Evolutionary conservation across 2,329 filamentous ascomycete genomes (phyloP).

Genomic region (Penicillium hesseltinei): DNA sequence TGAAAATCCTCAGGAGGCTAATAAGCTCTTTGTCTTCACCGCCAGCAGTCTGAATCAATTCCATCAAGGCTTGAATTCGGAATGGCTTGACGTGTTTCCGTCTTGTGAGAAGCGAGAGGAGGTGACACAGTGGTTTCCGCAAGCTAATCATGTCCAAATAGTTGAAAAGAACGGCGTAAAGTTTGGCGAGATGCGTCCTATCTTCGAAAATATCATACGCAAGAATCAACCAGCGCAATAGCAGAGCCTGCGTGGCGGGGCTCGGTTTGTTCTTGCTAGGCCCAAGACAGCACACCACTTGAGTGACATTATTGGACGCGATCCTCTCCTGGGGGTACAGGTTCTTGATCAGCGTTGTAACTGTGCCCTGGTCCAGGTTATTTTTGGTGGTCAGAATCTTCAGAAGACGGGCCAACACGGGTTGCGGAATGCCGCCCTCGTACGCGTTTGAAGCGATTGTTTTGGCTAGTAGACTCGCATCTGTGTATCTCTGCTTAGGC

Average conservation of each 20-base stretch:
- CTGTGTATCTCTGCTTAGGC: slow-evolving; percentile 63
- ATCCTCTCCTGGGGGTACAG: slow-evolving; percentile 71
- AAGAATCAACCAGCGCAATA: slow-evolving; percentile 77
- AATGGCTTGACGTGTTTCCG: slow-evolving; percentile 81
- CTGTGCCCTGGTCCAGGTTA: slow-evolving; percentile 72
- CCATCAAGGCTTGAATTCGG: slow-evolving; percentile 70
- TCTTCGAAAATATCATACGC: slow-evolving; percentile 70
- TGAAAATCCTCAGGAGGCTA: slow-evolving; percentile 76
- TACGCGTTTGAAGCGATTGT: slow-evolving; percentile 63
- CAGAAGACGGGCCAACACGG: slow-evolving; percentile 62
- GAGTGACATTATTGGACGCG: slow-evolving; percentile 59
- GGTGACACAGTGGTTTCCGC: slow-evolving; percentile 68
- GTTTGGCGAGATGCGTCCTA: slow-evolving; percentile 60
- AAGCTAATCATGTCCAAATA: slow-evolving; percentile 77
- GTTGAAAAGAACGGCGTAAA: slow-evolving; percentile 77
- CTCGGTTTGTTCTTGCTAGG: slow-evolving; percentile 74
- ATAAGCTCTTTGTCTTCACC: slow-evolving; percentile 73
- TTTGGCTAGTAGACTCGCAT: slow-evolving; percentile 64
- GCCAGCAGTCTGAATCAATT: slow-evolving; percentile 47
- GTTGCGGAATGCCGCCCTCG: slow-evolving; percentile 63
- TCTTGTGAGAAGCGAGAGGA: slow-evolving; percentile 74
- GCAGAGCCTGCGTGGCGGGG: slow-evolving; percentile 64
- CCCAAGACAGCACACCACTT: slow-evolving; percentile 70
- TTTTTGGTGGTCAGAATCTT: slow-evolving; percentile 65
- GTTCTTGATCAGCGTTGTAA: slow-evolving; percentile 67